Base-by-base conservation (phyloP, 805 yeast species). In the Monosporozyma siamensis region DNA sequence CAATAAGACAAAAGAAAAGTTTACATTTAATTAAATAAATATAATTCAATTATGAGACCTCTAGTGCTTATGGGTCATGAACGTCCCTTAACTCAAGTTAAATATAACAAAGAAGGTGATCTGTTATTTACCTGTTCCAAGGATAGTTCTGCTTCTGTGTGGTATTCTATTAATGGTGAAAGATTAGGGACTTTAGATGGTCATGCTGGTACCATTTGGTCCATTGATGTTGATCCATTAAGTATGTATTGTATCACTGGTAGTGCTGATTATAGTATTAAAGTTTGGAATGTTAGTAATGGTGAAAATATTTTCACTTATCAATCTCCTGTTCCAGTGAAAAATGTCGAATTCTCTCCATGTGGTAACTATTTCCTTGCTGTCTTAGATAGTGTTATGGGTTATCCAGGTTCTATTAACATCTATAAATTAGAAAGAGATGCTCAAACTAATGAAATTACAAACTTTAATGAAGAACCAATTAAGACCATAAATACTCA, bases 111-210 rank as follows among this genome's bases (percentile, higher is more conserved):
- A 48, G 97, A 94, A 59, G 99, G 99, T 37, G 99, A 92, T 64
- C 67, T 92, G 52, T 74, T 92, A 44, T 82, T 92, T 62, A 80
- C 97, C 9, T 89, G 86, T 32, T 87, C 96, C 50, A 88, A 92
- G 66, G 98, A 92, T 74, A 74, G 75, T 54, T 77, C 80, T 42
- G 95, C 94, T 2, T 81, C 89, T 38, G 81, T 90, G 48, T 94
- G 97, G 97, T 92, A 76, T 66, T 78, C 97, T 24, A 80, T 83
- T 49, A 90, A 89, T 63, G 99, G 99, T 56, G 98, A 92, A 68
- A 78, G 97, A 65, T 67, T 92, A 45, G 99, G 98, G 40, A 92
- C 99, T 46, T 76, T 86, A 52, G 78, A 67, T 34, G 89, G 89
- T 8, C 97, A 92, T 64, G 73, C 74, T 45, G 98, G 98, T 80